Base-by-base conservation (phyloP, 2,329 filamentous ascomycete genomes). In the Botrytis sinoallii region DNA sequence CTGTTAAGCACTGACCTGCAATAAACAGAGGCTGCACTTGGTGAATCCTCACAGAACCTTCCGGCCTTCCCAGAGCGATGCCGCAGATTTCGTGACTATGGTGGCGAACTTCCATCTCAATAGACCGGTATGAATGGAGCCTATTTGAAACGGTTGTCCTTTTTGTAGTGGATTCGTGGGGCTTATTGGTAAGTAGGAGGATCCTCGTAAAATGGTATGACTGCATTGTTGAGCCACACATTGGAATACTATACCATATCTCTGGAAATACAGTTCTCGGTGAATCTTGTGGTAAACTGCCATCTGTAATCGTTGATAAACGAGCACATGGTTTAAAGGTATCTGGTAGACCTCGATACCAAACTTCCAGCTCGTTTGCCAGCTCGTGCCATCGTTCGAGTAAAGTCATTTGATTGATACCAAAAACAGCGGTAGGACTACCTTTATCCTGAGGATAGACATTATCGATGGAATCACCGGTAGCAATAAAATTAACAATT, bases 201-300 rank as follows among this genome's bases (percentile, higher is more conserved):
- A 91, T 88, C 61, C 88, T 85, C 1, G 88, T 88, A 83, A 91
- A 91, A 77, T 91, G 88, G 76, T 90, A 91, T 74, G 86, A 86
- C 77, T 91, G 89, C 85, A 91, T 91, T 1, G 89, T 88, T 3
- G 89, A 89, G 0, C 88, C 89, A 80, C 89, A 92, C 84, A 91
- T 87, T 0, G 89, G 85, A 0, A 88, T 84, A 70, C 86, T 86
- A 79, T 90, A 91, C 89, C 90, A 92, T 20, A 90, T 85, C 78
- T 90, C 88, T 0, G 81, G 84, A 80, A 86, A 87, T 73, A 83
- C 83, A 64, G 79, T 79, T 83, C 73, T 82, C 22, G 77, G 72
- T 32, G 77, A 78, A 64, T 78, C 77, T 20, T 32, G 4, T 5
- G 76, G 73, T 38, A 78, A 52, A 59, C 73, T 79, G 57, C 75